A percentile compares a stretch with the other conserved stretches of the same genome.
Conservation (phyloP, 495 filamentous ascomycete genomes). For the Tuber calosporum region DNA sequence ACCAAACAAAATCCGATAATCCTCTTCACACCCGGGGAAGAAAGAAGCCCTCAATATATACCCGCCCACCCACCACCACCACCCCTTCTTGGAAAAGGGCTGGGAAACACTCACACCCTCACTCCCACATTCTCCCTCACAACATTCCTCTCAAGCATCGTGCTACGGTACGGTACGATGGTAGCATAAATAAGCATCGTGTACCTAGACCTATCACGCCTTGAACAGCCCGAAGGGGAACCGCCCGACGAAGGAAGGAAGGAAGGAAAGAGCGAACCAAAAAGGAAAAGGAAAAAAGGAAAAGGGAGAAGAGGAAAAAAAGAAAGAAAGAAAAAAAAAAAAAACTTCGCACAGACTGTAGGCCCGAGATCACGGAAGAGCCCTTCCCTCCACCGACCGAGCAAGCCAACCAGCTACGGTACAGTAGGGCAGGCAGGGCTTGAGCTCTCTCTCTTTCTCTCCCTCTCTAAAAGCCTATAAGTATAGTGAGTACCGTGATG, state of each 20-base stretch:
- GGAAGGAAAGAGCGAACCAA: background rate
- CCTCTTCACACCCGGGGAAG: background rate
- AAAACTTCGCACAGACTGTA: background rate
- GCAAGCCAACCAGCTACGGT: background rate
- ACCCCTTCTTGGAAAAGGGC: background rate
- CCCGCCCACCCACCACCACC: background rate
- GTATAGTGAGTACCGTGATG: background rate
- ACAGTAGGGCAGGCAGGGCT: no score
- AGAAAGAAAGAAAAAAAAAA: background rate
- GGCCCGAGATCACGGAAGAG: background rate
- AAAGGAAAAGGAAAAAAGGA: no score
- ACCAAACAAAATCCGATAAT: background rate
- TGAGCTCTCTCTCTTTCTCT: background rate
- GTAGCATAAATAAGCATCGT: conserved; percentile 2
- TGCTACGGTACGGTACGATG: background rate
- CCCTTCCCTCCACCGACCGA: background rate
- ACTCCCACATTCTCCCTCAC: no score
- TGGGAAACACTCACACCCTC: background rate
- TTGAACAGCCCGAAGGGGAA: background rate
- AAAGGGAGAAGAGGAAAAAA: background rate
- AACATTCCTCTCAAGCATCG: background rate
- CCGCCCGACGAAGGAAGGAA: background rate
- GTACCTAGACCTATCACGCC: background rate
- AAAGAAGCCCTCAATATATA: conserved; percentile 1
- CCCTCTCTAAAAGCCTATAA: background rate